These are phyloP conservation scores for Prunus mongolica DNA, from an alignment of 306 rosid genomes.

Conservation along the genomic window DNA sequence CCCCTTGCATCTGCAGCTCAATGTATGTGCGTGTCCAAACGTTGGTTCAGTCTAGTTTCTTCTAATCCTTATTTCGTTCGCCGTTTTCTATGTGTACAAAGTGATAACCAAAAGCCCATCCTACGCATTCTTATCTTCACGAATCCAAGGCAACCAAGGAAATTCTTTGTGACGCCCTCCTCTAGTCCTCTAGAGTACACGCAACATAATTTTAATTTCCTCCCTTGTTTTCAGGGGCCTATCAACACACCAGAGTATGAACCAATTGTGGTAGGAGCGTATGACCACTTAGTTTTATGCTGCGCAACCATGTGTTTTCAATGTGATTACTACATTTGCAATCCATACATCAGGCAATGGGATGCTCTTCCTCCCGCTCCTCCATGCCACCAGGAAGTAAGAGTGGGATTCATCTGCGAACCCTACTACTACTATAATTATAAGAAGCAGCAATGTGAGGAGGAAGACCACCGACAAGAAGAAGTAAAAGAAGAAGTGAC, in stretches of 20 bases:
- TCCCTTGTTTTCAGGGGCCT: background rate
- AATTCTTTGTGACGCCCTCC: background rate
- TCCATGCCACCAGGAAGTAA: background rate
- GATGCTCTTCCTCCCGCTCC: background rate
- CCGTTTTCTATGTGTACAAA: background rate
- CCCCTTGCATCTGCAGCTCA: background rate
- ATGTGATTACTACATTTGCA: background rate
- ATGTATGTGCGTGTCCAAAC: background rate
- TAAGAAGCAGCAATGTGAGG: background rate
- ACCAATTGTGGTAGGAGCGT: background rate
- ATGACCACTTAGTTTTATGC: background rate
- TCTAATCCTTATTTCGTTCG: background rate
- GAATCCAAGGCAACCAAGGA: background rate
- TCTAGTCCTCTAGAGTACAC: background rate
- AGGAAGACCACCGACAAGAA: background rate
- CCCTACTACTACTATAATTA: background rate
- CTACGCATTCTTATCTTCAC: background rate
- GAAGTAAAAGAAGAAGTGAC: background rate
- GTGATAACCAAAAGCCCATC: background rate
- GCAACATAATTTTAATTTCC: background rate
- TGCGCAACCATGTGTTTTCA: background rate
- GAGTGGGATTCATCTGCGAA: background rate
- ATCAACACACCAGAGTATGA: background rate
- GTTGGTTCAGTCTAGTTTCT: background rate
- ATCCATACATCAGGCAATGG: background rate